Conservation (phyloP, 306 rosid genomes). For the Cicer chorassanicum region DNA sequence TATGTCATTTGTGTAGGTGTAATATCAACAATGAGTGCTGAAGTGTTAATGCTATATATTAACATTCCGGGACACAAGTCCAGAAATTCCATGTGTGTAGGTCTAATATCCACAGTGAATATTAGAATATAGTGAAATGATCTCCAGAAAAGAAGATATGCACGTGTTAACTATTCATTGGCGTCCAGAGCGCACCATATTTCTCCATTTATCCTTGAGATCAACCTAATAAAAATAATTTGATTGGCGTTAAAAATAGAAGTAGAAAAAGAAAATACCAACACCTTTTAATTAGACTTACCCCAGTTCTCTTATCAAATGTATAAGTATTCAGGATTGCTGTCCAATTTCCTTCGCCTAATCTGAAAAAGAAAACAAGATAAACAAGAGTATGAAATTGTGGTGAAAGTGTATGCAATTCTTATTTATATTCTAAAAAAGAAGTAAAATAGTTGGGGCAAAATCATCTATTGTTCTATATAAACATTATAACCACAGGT, state of each 20-base stretch:
- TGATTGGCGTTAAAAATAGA: neutral
- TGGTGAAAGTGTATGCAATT: neutral
- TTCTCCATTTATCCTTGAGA: constrained; percentile 58
- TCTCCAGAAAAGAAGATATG: neutral
- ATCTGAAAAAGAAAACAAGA: constrained; percentile 45
- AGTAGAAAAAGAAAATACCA: neutral
- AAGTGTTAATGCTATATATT: no score
- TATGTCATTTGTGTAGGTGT: no score
- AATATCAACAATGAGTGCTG: no score
- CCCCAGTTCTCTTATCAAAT: constrained; percentile 68
- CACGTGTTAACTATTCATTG: neutral
- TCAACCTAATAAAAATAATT: constrained; percentile 60
- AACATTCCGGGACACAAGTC: no score
- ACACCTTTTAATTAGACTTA: constrained; percentile 34
- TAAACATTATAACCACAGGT: no score
- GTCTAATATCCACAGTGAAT: no score
- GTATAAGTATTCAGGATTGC: constrained; percentile 45
- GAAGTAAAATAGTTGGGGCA: constrained; percentile 2
- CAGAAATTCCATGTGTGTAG: no score
- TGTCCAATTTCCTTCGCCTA: constrained; percentile 70
- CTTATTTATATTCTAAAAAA: neutral
- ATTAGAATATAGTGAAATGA: no score
- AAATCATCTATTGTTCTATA: neutral
- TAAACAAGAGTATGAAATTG: constrained; percentile 20
- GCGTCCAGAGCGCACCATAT: neutral